Evolutionary conservation across 148 eudicot species (phyloP), one percentile per base, ranked within the genome.

Genomic region (Tetragonia tetragonoides): DNA sequence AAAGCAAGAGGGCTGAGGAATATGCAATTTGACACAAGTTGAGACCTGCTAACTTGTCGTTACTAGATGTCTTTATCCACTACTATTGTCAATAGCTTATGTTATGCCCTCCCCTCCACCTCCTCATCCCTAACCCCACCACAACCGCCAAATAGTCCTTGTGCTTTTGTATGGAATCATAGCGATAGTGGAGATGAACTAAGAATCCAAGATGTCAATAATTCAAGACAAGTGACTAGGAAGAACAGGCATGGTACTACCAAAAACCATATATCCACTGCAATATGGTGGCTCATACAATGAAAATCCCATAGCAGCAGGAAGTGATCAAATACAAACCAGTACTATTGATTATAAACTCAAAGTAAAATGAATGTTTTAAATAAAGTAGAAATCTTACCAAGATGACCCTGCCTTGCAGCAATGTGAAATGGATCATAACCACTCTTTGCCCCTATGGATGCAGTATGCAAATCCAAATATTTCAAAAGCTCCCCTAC

Each of bases 341-440:
- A 41, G 41, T 41, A 17, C 42, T 21, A 68, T 7, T 41, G 16
- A 66, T 34, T 47, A n/a, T 42, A 74, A 38, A 38, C 15, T 79
- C 20, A 61, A 44, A 69, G 7, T 11, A 42, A 39, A 73, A 67
- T 38, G 16, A 68, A 68, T 7, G 57, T 44, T n/a, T 16, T 44
- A 61, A n/a, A n/a, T 17, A 12, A 81, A 47, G 77, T 40, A 42
- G 70, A 81, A 73, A 62, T 68, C 85, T 86, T 85, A 95, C 99
- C 99, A 79, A 90, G 77, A 88, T 95, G 95, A 65, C 99, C 99
- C 79, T 89, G 91, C 83, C 90, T 89, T 12, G 98, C 93, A 73
- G 97, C 97, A 72, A 95, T 84, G 81, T 95, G 99, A 85, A 93
- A 90, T 3, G 99, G 86, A 82, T 95, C 99, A 80, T 75, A 88